Evolutionary conservation across 2,329 filamentous ascomycete species (phyloP), one percentile per base, ranked within the genome.

Genomic region (Zalaria sp.): DNA sequence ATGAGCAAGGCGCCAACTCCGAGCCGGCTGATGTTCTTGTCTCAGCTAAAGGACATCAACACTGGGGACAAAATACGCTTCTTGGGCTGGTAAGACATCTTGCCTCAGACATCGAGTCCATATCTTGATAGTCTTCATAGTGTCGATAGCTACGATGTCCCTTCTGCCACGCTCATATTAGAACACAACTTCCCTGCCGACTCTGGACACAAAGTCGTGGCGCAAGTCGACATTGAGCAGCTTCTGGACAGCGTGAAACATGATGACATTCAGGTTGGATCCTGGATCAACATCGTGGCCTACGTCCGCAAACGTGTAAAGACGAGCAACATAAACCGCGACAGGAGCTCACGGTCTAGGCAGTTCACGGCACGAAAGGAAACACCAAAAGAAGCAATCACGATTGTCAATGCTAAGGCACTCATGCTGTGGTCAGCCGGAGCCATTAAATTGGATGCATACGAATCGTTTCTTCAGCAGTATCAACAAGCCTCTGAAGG

Each of bases 271-370:
- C 71, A 77, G 39, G 64, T 82, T 26, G 89, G 89, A n/a, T 72
- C 81, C 45, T 95, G 88, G 87, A 62, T 95, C 39, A 93, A 95
- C 57, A 71, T 95, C 3, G 75, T 95, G 49, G 89, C 88, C 4
- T 93, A 93, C 29, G 27, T 45, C 37, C 27, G 36, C 11, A 25
- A 36, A 36, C 18, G 18, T 18, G 18, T 18, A 18, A 18, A 18
- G 18, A 18, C 18, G 18, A 18, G 18, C 18, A 18, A 18, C 18
- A 2, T 18, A 18, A 18, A 18, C 18, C 18, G 18, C 18, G 2
- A 18, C 18, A 18, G 18, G 25, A 11, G 26, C 8, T 25, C 3
- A 42, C 7, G n/a, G 34, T 41, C 34, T 36, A 37, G n/a, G 29
- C 7, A 36, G 18, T 35, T 29, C 34, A 39, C 26, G 5, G 31